Evolutionary conservation across 495 filamentous ascomycete species (phyloP).

Genomic region (Penicillium tannophilum): DNA sequence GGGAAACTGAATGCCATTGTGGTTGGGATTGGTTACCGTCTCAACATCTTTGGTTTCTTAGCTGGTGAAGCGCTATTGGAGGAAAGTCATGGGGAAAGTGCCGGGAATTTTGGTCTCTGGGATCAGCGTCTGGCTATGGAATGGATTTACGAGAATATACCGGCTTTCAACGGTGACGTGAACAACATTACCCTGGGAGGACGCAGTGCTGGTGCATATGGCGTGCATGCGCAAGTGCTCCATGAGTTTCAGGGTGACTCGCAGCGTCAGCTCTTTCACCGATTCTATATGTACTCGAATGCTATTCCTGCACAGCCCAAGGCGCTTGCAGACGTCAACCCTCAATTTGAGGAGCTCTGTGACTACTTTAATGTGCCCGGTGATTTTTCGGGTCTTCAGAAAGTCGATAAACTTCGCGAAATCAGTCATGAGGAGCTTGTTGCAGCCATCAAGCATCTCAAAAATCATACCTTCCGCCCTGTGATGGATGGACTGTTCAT

Average conservation of each 20-base stretch:
- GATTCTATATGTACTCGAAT: slow-evolving; percentile 50
- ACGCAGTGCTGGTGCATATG: slow-evolving; percentile 61
- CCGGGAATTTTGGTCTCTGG: slow-evolving; percentile 61
- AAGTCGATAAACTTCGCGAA: slow-evolving; percentile 39
- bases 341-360: slow-evolving; percentile 53
- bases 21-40: slow-evolving; percentile 62
- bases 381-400: slow-evolving; percentile 30
- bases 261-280: slow-evolving; percentile 30
- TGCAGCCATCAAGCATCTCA: slow-evolving; percentile 32
- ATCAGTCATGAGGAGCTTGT: slow-evolving; percentile 32
- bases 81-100: slow-evolving; percentile 46
- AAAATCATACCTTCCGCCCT: slow-evolving; percentile 49
- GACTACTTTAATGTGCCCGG: slow-evolving; percentile 34
- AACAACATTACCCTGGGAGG: slow-evolving; percentile 62
- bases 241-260: slow-evolving; percentile 43
- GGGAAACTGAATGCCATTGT: slow-evolving; percentile 51
- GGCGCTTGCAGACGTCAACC: slow-evolving; percentile 42
- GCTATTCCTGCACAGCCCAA: slow-evolving; percentile 51
- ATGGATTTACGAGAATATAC: slow-evolving; percentile 61
- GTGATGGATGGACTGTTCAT: slow-evolving; percentile 47
- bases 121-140: slow-evolving; percentile 60
- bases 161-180: slow-evolving; percentile 58
- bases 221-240: slow-evolving; percentile 49
- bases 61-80: slow-evolving; percentile 42
- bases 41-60: slow-evolving; percentile 64